phyloP scores from a whole-genome alignment of 495 filamentous ascomycete species.

The Neurospora sp. region DNA sequence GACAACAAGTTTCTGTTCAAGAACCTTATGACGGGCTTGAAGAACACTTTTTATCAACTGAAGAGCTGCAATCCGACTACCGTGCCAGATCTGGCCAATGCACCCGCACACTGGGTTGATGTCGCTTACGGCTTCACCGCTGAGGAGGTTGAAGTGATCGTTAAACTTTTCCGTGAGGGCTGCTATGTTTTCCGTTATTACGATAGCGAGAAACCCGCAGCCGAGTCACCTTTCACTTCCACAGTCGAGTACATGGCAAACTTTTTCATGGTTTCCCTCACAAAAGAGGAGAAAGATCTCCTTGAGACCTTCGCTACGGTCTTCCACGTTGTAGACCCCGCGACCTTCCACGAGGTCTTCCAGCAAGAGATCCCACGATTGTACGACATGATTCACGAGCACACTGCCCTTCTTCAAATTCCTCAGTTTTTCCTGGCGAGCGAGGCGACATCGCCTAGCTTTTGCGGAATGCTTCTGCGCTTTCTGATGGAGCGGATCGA shows the following conservation, averaged over 20 bases:
- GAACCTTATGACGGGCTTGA: constrained; percentile 94
- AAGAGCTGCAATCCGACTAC: constrained; percentile 71
- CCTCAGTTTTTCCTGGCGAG: constrained; percentile 97
- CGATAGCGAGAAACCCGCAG: constrained; percentile 67
- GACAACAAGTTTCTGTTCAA: constrained; percentile 99
- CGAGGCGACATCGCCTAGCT: constrained; percentile 93
- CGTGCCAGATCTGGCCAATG: constrained; percentile 62
- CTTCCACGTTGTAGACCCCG: constrained; percentile 96
- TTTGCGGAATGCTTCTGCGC: constrained; percentile 93
- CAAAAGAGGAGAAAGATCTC: constrained; percentile 94
- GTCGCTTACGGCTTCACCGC: constrained; percentile 95
- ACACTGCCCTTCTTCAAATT: constrained; percentile 85
- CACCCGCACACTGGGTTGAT: constrained; percentile 86
- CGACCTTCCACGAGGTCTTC: constrained; percentile 97
- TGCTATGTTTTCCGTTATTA: constrained; percentile 96
- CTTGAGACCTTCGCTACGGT: constrained; percentile 96
- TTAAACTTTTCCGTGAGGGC: constrained; percentile 94
- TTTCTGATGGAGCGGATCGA: constrained; percentile 95
- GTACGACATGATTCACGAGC: constrained; percentile 96
- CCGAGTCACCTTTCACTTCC: constrained; percentile 65
- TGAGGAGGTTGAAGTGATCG: constrained; percentile 92
- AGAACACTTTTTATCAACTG: constrained; percentile 92
- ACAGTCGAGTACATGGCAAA: constrained; percentile 84
- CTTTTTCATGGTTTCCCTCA: constrained; percentile 82
- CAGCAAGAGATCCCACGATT: constrained; percentile 92